These are phyloP conservation scores for Trichoderma sp. DNA, from an alignment of 2,329 filamentous ascomycete species.

Conservation along the genomic window DNA sequence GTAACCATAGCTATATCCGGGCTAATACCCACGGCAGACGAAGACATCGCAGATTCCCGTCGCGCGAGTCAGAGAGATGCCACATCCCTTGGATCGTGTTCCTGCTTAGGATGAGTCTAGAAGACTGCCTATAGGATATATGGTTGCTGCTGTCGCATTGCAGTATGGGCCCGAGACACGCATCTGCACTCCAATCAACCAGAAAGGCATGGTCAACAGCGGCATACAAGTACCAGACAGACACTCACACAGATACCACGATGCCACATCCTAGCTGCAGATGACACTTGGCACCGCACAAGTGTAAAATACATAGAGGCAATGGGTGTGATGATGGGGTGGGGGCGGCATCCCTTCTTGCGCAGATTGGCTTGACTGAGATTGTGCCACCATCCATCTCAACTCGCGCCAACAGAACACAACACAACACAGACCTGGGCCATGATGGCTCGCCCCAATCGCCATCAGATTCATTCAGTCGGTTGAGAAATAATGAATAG, in stretches of 20 bases:
- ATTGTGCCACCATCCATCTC: constrained; percentile 12
- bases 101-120: not conserved
- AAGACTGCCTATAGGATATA: not conserved
- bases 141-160: not conserved
- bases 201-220: not conserved
- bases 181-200: not conserved
- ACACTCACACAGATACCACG: not conserved
- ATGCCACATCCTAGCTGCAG: not conserved
- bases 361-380: not conserved
- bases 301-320: not conserved
- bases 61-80: not conserved
- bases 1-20: not conserved
- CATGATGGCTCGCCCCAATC: not conserved
- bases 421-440: not conserved
- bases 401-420: not conserved
- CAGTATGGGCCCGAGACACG: not conserved
- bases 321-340: not conserved
- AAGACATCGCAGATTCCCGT: not conserved
- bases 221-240: not conserved
- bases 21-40: not conserved
- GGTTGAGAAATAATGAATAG: not conserved
- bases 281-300: not conserved
- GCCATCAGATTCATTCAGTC: not conserved
- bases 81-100: not conserved
- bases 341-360: not conserved